phyloP scores from a whole-genome alignment of 2,329 filamentous ascomycete species.

The Sporothrix variecibatus region DNA sequence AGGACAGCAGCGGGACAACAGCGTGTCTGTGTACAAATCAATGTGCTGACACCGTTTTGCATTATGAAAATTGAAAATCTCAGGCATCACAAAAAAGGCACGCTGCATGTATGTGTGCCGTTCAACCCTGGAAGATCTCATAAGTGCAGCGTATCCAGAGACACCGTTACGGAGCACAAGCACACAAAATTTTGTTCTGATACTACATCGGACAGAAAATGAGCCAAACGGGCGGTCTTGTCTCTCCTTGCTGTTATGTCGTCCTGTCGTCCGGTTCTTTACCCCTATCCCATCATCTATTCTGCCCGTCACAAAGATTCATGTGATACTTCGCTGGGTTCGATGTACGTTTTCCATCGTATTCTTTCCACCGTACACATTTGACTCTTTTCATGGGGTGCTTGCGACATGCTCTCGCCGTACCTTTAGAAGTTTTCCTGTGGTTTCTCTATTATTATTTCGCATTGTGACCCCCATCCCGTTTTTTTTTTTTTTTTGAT shows the following conservation, averaged over 20 bases:
- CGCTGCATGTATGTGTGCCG: not conserved
- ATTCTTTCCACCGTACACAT: not conserved
- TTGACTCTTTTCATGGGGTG: not conserved
- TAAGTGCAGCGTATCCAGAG: not conserved
- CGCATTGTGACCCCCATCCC: not conserved
- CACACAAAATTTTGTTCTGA: not conserved
- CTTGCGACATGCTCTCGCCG: not conserved
- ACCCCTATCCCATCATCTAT: not conserved
- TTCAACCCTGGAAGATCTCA: not conserved
- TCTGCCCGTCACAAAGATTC: not conserved
- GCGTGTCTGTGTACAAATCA: not conserved
- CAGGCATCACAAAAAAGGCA: not conserved
- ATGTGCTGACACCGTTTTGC: not conserved
- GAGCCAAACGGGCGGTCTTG: not conserved
- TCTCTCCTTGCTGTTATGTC: not conserved
- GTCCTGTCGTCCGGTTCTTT: not conserved
- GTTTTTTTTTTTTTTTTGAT: not conserved
- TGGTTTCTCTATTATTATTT: not conserved
- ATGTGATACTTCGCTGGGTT: not conserved
- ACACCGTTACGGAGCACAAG: not conserved
- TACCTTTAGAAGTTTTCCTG: not conserved
- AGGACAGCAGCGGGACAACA: not conserved
- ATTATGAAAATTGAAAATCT: not conserved
- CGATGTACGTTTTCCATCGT: not conserved
- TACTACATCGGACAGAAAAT: not conserved